A percentile compares a stretch with the other conserved stretches of the same genome.
Evolutionary conservation across 306 rosid genomes (phyloP).

Genomic region (Sphenostylis stenocarpa): DNA sequence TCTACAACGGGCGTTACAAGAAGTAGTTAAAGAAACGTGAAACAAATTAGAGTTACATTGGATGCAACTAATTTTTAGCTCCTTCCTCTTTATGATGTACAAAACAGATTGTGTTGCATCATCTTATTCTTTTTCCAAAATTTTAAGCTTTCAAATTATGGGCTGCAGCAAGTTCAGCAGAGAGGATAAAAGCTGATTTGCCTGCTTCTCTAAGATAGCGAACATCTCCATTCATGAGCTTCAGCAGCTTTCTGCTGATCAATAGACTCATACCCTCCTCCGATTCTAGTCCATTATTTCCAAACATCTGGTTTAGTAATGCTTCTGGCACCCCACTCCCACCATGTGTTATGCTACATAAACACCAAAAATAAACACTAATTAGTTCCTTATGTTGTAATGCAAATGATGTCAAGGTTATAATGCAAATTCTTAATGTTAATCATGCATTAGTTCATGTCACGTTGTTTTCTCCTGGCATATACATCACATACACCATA

Average conservation of each 20-base stretch:
- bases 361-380: not conserved
- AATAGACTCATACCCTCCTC: conserved; percentile 85
- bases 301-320: conserved; percentile 83
- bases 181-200: conserved; percentile 69
- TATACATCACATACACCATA: not conserved
- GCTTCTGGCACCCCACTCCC: conserved; percentile 80
- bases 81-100: conserved; percentile 25
- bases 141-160: conserved; percentile 33
- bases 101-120: conserved; percentile 23
- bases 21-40: conserved; percentile 20
- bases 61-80: conserved; percentile 12
- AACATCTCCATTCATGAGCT: conserved; percentile 90
- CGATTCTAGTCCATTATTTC: conserved; percentile 49
- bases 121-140: conserved; percentile 34
- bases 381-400: not conserved
- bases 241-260: conserved; percentile 78
- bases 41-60: conserved; percentile 39
- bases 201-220: conserved; percentile 79
- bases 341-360: conserved; percentile 65
- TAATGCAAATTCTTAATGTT: not conserved
- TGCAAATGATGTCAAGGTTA: not conserved
- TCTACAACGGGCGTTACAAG: conserved; percentile 42
- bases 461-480: not conserved
- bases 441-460: not conserved
- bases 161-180: conserved; percentile 77